Evolutionary conservation across 768 basidiomycete genomes (phyloP).

Genomic region (Xerocomus brunneocitrinus): DNA sequence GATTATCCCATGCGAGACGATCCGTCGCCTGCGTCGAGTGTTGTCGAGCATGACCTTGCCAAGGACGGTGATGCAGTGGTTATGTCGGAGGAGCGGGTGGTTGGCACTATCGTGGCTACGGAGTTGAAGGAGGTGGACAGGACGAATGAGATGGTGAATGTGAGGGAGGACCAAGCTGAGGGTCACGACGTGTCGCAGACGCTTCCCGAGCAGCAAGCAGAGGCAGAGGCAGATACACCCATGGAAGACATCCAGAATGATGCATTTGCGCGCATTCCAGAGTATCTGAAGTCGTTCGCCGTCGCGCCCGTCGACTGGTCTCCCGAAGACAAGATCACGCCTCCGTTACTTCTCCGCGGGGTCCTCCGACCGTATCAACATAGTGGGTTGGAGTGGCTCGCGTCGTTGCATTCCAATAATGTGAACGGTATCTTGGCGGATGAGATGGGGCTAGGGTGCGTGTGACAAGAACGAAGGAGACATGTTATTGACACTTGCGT

Average conservation of each 20-base stretch:
- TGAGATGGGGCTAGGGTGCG: constrained; percentile 92
- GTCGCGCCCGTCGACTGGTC: constrained; percentile 72
- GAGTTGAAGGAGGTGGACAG: background rate
- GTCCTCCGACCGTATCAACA: constrained; percentile 90
- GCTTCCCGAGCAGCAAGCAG: constrained; percentile 1
- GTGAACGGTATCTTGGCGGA: constrained; percentile 85
- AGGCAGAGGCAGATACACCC: constrained; percentile 10
- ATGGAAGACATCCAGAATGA: constrained; percentile 39
- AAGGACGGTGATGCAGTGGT: constrained; percentile 12
- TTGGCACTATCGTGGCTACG: background rate
- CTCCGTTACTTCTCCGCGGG: constrained; percentile 79
- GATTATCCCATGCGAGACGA: constrained; percentile 21
- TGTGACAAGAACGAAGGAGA: constrained; percentile 6
- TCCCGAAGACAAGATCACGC: constrained; percentile 48
- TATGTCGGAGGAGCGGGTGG: background rate
- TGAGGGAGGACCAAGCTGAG: background rate
- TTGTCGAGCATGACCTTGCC: constrained; percentile 19
- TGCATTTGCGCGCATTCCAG: constrained; percentile 38
- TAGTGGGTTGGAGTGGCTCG: constrained; percentile 90
- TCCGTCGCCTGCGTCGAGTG: constrained; percentile 28
- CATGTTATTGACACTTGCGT: background rate
- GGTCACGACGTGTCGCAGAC: background rate
- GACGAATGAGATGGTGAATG: background rate
- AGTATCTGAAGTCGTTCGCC: constrained; percentile 64
- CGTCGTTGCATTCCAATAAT: constrained; percentile 76